phyloP scores from a whole-genome alignment of 441 rosid species.

The Populus hybrid region DNA sequence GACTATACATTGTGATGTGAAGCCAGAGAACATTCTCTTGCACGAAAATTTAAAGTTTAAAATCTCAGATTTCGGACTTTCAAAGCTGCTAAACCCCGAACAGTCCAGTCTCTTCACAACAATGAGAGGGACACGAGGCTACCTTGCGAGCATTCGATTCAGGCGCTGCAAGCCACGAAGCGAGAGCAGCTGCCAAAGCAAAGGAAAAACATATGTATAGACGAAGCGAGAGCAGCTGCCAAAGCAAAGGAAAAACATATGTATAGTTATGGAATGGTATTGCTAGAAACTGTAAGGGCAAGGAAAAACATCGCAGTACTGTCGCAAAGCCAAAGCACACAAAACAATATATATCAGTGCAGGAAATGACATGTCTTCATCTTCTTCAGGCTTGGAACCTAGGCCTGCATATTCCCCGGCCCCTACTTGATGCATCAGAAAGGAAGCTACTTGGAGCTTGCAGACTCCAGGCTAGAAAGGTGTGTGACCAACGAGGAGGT shows the following conservation, averaged over 20 bases:
- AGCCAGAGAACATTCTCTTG: conserved; percentile 85
- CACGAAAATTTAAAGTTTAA: conserved; percentile 67
- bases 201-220: too few species aligned
- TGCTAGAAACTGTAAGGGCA: too few species aligned
- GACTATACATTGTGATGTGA: conserved; percentile 88
- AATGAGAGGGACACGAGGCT: conserved; percentile 95
- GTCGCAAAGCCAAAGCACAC: too few species aligned
- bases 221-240: too few species aligned
- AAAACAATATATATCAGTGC: too few species aligned
- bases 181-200: too few species aligned
- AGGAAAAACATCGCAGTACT: too few species aligned
- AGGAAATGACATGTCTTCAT: conserved; percentile 28
- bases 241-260: too few species aligned
- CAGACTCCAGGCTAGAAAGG: conserved; percentile 69
- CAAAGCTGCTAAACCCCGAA: conserved; percentile 76
- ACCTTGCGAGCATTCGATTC: conserved; percentile 43
- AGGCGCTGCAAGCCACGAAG: too few species aligned
- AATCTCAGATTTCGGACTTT: conserved; percentile 86
- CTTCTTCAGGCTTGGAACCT: conserved; percentile 24
- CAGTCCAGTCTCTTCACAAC: conserved; percentile 86
- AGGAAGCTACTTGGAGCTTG: conserved; percentile 68
- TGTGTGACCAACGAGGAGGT: conserved; percentile 64
- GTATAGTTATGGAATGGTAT: too few species aligned
- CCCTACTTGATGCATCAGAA: conserved; percentile 79
- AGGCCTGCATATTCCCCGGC: conserved; percentile 51